A percentile compares a stretch with the other conserved stretches of the same genome.
Conservation (phyloP, 805 yeast species). For the Tanozyma kutaoensis region DNA sequence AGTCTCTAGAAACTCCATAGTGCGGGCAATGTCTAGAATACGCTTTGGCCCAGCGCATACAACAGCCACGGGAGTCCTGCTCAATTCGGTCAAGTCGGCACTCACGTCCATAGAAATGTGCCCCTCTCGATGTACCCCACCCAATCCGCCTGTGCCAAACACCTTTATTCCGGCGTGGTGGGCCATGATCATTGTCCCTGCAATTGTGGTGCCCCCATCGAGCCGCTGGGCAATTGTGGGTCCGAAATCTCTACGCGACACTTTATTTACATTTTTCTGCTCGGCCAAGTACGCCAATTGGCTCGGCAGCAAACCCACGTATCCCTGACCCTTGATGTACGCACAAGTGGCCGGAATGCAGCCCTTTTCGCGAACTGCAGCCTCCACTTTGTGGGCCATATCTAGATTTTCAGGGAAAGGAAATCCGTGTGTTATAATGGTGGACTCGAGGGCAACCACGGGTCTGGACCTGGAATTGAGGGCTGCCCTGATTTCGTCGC, state of each 20-base stretch:
- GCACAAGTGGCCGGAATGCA: slow-evolving; percentile 82
- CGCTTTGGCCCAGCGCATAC: slow-evolving; percentile 89
- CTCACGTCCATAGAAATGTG: slow-evolving; percentile 67
- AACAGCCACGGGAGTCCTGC: slow-evolving; percentile 76
- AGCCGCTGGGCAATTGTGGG: slow-evolving; percentile 46
- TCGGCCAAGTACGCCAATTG: slow-evolving; percentile 43
- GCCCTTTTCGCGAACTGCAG: slow-evolving; percentile 42
- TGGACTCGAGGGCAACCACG: slow-evolving; percentile 73
- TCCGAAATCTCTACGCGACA: slow-evolving; percentile 73
- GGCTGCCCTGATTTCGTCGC: too few relatives aligned
- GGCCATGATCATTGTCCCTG: slow-evolving; percentile 78
- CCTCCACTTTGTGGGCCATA: slow-evolving; percentile 64
- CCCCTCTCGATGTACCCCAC: slow-evolving; percentile 81
- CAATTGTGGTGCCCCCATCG: slow-evolving; percentile 86
- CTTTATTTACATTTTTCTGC: slow-evolving; percentile 33
- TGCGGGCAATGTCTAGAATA: slow-evolving; percentile 65
- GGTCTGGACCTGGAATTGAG: too few relatives aligned
- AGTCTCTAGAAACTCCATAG: slow-evolving; percentile 80
- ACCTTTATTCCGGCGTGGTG: slow-evolving; percentile 64
- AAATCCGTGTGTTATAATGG: slow-evolving; percentile 82
- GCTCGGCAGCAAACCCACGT: slow-evolving; percentile 42
- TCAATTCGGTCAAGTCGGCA: slow-evolving; percentile 78
- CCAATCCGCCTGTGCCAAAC: slow-evolving; percentile 89
- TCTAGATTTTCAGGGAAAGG: slow-evolving; percentile 66
- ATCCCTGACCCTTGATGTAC: slow-evolving; percentile 56